Base-by-base conservation (phyloP, 257 asterid species). In the Henckelia pumila region DNA sequence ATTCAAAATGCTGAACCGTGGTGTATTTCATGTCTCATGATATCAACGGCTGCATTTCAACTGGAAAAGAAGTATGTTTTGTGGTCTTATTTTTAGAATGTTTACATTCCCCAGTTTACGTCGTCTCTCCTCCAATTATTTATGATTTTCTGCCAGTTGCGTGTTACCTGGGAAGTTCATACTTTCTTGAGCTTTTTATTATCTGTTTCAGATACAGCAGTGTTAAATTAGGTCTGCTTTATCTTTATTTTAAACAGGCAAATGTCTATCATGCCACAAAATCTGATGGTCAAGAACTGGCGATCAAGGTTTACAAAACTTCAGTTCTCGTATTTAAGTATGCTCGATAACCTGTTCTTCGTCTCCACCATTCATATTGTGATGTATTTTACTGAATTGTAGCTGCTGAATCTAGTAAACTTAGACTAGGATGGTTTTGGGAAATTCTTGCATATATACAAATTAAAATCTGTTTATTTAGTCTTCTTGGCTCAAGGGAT, bases 231-330 rank as follows among this genome's bases (percentile, higher is more conserved):
- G 60, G 61, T 33, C 32, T 11, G 56, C 8, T 30, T 59, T 66
- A 64, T 60, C 56, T 61, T 71, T 59, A 14, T 37, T 58, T 60
- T 63, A 47, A 26, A 73, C 95, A 93, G 96, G 97, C 97, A 61
- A 93, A 93, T 83, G 99, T 93, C 37, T 93, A 93, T 73, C 99
- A 93, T 79, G 97, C 99, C 58, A 82, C 97, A 57, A 93, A 82
- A 80, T 59, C 88, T 57, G 91, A 86, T 59, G 95, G 95, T 71
- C 88, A 79, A 83, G 97, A 93, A 68, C 77, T 93, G 61, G 99
- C 97, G 2, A 87, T 93, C 86, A 93, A 93, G 82, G 76, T 90
- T 66, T 93, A 93, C 84, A 90, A 90, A 81, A 93, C 97, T 71
- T 93, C 99, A 40, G 78, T 93, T 68, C 92, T 90, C 59, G 97